A percentile compares a stretch with the other conserved stretches of the same genome.
Conservation (phyloP, 495 filamentous ascomycete species). For the Podospora appendiculata region DNA sequence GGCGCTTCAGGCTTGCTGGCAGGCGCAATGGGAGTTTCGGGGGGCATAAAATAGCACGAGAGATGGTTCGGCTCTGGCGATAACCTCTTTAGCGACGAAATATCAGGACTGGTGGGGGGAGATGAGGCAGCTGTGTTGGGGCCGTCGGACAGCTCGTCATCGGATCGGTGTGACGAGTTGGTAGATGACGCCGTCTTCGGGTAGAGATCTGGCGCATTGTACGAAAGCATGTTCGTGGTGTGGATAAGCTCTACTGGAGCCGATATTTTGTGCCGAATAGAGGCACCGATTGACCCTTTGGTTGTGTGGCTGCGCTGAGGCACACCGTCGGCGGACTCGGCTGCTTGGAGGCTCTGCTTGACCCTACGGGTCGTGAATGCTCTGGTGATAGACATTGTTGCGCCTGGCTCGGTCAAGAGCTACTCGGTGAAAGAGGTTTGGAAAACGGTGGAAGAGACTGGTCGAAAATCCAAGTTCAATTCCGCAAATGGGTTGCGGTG, state of each 20-base stretch:
- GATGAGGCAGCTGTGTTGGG: slow-evolving; percentile 50
- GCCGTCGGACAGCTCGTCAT: slow-evolving; percentile 51
- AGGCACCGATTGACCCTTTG: slow-evolving; percentile 24
- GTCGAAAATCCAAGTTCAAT: neutral
- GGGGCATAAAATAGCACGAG: slow-evolving; percentile 65
- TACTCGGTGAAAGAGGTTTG: neutral
- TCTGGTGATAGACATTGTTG: slow-evolving; percentile 51
- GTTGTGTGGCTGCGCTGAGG: slow-evolving; percentile 41
- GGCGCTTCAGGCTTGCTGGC: slow-evolving; percentile 43
- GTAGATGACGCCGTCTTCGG: slow-evolving; percentile 48
- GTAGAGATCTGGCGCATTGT: slow-evolving; percentile 78
- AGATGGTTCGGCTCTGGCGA: slow-evolving; percentile 68
- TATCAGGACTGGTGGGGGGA: slow-evolving; percentile 65
- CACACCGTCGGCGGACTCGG: slow-evolving; percentile 14
- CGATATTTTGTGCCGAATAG: slow-evolving; percentile 67
- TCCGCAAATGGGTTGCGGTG: no score
- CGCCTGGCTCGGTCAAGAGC: neutral
- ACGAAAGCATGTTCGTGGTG: slow-evolving; percentile 92
- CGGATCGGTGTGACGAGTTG: slow-evolving; percentile 46
- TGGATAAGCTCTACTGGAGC: slow-evolving; percentile 78
- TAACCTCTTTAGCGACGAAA: slow-evolving; percentile 47
- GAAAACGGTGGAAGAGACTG: neutral
- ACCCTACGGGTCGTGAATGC: slow-evolving; percentile 55
- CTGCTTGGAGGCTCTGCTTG: slow-evolving; percentile 35
- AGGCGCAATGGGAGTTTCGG: slow-evolving; percentile 31